Evolutionary conservation across 73 alveolate species (phyloP).

Genomic region (Tetrahymena borealis): DNA sequence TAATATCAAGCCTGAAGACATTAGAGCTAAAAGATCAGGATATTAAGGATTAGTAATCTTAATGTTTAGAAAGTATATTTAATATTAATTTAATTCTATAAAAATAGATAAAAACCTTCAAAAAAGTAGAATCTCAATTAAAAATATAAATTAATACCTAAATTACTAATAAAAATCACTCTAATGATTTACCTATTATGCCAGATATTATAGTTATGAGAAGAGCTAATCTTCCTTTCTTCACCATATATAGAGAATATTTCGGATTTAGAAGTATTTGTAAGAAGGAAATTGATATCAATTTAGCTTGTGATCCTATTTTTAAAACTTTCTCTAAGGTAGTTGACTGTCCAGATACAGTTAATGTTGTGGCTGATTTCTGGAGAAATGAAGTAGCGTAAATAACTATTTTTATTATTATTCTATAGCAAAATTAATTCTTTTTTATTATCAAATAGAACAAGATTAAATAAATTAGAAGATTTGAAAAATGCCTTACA

Average conservation of each 20-base stretch:
- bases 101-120: background rate
- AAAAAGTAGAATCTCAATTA: background rate
- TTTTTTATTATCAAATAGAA: background rate
- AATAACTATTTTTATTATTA: background rate
- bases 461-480: background rate
- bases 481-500: background rate
- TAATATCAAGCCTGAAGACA: background rate
- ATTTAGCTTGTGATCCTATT: background rate
- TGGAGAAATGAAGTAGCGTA: background rate
- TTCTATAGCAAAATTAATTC: background rate
- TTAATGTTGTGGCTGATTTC: background rate
- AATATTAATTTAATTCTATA: background rate
- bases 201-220: background rate
- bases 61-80: background rate
- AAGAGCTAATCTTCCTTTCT: background rate
- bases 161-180: background rate
- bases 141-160: background rate
- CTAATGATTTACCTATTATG: background rate
- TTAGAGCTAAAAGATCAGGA: background rate
- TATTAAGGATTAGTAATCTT: background rate
- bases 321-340: background rate
- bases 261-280: background rate
- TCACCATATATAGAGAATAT: background rate
- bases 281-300: background rate
- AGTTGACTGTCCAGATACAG: background rate